Evolutionary conservation across 352 stramenopile species (phyloP).

Genomic region (Phytophthora palmivora): DNA sequence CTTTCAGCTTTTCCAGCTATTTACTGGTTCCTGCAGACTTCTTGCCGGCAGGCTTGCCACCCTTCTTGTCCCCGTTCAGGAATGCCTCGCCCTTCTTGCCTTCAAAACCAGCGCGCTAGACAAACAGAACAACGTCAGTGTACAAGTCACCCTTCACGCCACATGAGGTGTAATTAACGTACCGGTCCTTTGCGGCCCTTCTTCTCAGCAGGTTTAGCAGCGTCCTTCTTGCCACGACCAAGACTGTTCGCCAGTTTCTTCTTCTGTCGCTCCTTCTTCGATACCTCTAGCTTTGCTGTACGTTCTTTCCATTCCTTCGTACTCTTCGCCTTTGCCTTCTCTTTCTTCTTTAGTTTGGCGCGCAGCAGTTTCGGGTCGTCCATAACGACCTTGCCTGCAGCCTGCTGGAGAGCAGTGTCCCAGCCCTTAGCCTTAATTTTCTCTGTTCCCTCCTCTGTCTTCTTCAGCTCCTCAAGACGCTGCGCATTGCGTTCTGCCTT

Average conservation of each 20-base stretch:
- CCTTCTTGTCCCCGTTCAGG: constrained; percentile 72
- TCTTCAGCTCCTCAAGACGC: constrained; percentile 80
- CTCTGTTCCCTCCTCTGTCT: constrained; percentile 76
- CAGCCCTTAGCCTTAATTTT: constrained; percentile 71
- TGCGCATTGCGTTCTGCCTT: constrained; percentile 82
- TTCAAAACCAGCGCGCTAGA: constrained; percentile 77
- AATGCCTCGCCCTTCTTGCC: constrained; percentile 83
- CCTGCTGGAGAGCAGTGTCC: constrained; percentile 80
- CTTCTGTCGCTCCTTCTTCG: constrained; percentile 73
- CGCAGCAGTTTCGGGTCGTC: constrained; percentile 83
- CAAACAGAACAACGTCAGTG: constrained; percentile 16
- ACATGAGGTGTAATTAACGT: constrained; percentile 19
- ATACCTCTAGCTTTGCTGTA: constrained; percentile 58
- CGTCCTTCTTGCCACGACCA: constrained; percentile 34
- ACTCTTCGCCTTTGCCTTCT: constrained; percentile 83
- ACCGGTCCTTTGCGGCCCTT: constrained; percentile 51
- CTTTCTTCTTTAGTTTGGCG: constrained; percentile 87
- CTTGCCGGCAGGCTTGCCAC: constrained; percentile 29
- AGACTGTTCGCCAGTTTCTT: constrained; percentile 54
- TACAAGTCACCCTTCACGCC: not conserved
- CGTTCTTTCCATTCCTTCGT: constrained; percentile 83
- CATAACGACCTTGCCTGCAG: constrained; percentile 66
- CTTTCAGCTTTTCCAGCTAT: constrained; percentile 46
- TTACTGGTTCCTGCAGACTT: constrained; percentile 39
- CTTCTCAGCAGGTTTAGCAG: constrained; percentile 44